Base-by-base conservation (phyloP, 306 rosid species). In the Pyrus pyrifolia region DNA sequence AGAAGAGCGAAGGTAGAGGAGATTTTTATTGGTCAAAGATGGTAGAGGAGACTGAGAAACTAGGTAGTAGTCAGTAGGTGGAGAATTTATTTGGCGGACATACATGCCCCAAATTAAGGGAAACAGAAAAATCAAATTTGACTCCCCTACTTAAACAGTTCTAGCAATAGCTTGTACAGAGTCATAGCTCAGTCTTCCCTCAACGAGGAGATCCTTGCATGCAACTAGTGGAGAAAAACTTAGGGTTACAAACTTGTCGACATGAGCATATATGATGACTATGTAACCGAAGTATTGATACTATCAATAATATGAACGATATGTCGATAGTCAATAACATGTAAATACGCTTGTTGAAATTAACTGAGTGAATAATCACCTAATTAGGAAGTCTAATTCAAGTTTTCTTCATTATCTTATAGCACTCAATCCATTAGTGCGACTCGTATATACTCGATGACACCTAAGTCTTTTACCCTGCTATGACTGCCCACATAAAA, bases 61-160 rank as follows among this genome's bases (percentile, higher is more conserved):
- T 27, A n/a, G 67, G 49, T 8, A 25, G 13, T 4, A 3, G 46
- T 5, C 21, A 15, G 31, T 18, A 23, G 49, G 38, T 27, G 30
- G 35, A 15, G 2, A 72, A 61, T 51, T 23, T 38, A 82, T 49
- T 65, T 58, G 40, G 59, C 11, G 2, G 60, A 22, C 46, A 15
- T 8, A 9, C 29, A 51, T 83, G 82, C 81, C 89, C 82, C 80
- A 40, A 57, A 60, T 60, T 4, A 44, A 80, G 86, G 88, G 82
- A 80, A 85, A 67, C 53, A 15, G 40, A 76, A 29, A 46, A 77
- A 53, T 46, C 18, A 23, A 59, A 71, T 42, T 57, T 61, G 14
- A 64, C 45, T 77, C 21, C 13, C 22, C 62, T 71, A 18, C 60
- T 10, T 46, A 18, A 51, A 49, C 62, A 2, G 62, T 57, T 4